These are phyloP conservation scores for Ascocoryne sarcoides DNA, from an alignment of 2,329 filamentous ascomycete species.

Conservation along the genomic window DNA sequence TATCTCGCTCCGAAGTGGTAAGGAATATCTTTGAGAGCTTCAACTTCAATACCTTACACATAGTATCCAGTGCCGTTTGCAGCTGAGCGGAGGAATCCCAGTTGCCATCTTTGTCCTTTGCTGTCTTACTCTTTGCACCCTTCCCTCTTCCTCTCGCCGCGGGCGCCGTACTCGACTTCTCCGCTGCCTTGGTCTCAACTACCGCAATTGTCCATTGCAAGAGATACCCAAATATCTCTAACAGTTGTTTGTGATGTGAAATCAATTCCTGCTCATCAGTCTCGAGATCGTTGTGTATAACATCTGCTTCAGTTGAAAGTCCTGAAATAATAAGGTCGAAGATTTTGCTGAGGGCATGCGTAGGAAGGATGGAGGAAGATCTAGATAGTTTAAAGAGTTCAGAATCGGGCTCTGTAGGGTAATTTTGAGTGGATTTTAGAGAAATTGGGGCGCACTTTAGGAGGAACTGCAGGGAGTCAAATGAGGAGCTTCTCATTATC, in stretches of 20 bases:
- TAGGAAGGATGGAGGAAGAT: constrained; percentile 70
- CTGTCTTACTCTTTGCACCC: constrained; percentile 65
- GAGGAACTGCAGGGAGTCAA: constrained; percentile 91
- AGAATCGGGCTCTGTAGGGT: constrained; percentile 44
- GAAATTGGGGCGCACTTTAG: constrained; percentile 78
- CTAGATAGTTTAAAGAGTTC: constrained; percentile 60
- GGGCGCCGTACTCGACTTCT: constrained; percentile 69
- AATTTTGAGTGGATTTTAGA: constrained; percentile 29
- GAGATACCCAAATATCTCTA: constrained; percentile 91
- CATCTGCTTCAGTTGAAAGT: constrained; percentile 75
- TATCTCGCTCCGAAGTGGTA: constrained; percentile 93
- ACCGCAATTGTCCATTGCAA: constrained; percentile 91
- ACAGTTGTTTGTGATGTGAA: constrained; percentile 77
- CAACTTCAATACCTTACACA: constrained; percentile 92
- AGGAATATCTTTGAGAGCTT: constrained; percentile 90
- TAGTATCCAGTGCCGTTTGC: constrained; percentile 79
- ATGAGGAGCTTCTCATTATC: constrained; percentile 65
- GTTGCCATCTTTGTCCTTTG: constrained; percentile 56
- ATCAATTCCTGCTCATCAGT: constrained; percentile 83
- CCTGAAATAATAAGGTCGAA: constrained; percentile 85
- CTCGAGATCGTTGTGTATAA: constrained; percentile 78
- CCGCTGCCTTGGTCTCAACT: constrained; percentile 88
- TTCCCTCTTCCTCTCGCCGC: constrained; percentile 66
- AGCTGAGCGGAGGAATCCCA: constrained; percentile 90
- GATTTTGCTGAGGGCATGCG: constrained; percentile 80